Percentiles rank a stretch among this genome's conserved stretches.
Conservation (phyloP, 73 alveolate species). For the Paramecium primaurelia region DNA sequence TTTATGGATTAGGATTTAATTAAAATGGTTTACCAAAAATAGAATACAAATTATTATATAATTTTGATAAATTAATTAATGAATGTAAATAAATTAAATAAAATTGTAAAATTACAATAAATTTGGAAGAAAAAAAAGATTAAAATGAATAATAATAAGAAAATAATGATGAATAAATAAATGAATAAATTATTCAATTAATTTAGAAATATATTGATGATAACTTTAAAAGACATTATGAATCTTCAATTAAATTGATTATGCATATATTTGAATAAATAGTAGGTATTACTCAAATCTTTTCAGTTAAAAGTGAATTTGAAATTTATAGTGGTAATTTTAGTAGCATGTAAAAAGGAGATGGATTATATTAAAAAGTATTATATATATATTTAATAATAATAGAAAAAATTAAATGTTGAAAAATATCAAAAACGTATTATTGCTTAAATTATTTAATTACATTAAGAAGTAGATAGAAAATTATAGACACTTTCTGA, state of each 20-base stretch:
- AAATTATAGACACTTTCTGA: not conserved
- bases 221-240: not conserved
- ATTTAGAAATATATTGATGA: not conserved
- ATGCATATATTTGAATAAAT: not conserved
- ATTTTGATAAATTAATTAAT: not conserved
- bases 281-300: not conserved
- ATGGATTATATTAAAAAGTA: slow-evolving; percentile 41
- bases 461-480: not conserved
- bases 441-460: not conserved
- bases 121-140: not conserved
- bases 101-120: not conserved
- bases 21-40: not conserved
- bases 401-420: not conserved
- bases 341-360: slow-evolving; percentile 26
- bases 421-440: slow-evolving; percentile 3
- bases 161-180: not conserved
- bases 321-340: slow-evolving; percentile 60
- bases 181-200: not conserved
- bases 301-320: slow-evolving; percentile 27
- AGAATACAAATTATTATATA: not conserved
- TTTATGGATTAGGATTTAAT: not conserved
- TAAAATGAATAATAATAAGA: not conserved
- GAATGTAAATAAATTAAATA: not conserved
- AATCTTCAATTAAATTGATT: not conserved
- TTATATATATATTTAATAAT: not conserved